These are phyloP conservation scores for Botrytis pseudocinerea DNA, from an alignment of 2,329 filamentous ascomycete genomes.

Conservation along the genomic window DNA sequence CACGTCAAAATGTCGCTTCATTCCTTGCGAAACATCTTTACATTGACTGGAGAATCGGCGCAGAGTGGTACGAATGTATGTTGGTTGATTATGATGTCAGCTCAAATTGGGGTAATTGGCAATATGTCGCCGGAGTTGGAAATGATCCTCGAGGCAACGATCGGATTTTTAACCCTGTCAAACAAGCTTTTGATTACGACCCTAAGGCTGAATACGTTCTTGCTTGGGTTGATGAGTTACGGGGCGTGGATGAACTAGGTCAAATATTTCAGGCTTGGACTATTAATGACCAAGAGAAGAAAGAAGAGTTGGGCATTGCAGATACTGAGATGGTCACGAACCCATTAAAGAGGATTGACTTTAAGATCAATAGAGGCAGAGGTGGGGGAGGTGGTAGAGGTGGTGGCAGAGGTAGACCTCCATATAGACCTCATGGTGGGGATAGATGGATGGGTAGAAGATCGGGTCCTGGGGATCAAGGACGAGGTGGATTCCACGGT, in stretches of 20 bases:
- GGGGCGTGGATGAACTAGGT: constrained; percentile 46
- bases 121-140: constrained; percentile 77
- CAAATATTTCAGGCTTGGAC: constrained; percentile 73
- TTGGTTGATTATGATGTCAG: constrained; percentile 75
- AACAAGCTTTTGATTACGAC: constrained; percentile 79
- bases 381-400: constrained; percentile 23
- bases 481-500: constrained; percentile 15
- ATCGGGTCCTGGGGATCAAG: constrained; percentile 9
- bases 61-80: constrained; percentile 78
- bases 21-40: constrained; percentile 72
- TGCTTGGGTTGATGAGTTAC: constrained; percentile 71
- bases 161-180: constrained; percentile 79
- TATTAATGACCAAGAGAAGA: constrained; percentile 54
- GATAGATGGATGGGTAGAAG: constrained; percentile 19
- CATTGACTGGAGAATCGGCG: constrained; percentile 78
- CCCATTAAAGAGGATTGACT: constrained; percentile 66
- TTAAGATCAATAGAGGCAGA: constrained; percentile 49
- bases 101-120: constrained; percentile 82
- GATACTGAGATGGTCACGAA: constrained; percentile 65
- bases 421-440: constrained; percentile 10
- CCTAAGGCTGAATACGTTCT: constrained; percentile 66
- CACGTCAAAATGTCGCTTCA: constrained; percentile 73
- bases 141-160: constrained; percentile 71
- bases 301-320: constrained; percentile 56
- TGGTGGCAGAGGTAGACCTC: constrained; percentile 16